These are phyloP conservation scores for Lachancea kluyveri DNA, from an alignment of 805 yeast species.

Conservation along the genomic window DNA sequence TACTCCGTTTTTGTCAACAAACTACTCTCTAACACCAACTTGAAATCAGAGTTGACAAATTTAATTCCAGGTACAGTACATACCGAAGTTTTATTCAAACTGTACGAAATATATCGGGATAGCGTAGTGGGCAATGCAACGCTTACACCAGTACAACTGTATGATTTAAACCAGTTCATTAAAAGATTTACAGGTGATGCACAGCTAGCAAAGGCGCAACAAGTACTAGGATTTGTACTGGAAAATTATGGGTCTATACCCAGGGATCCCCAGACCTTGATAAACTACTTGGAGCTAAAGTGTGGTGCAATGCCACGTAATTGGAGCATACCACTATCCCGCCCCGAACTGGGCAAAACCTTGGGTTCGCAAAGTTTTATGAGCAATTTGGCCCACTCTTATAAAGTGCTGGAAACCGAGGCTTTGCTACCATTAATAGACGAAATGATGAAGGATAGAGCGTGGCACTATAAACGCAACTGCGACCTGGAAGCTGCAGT, in stretches of 20 bases:
- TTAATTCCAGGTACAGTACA: constrained; percentile 11
- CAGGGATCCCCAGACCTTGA: constrained; percentile 14
- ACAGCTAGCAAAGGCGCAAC: constrained; percentile 21
- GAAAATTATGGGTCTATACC: constrained; percentile 9
- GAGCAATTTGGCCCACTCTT: constrained; percentile 6
- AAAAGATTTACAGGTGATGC: constrained; percentile 13
- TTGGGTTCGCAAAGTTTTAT: constrained; percentile 6
- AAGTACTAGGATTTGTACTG: constrained; percentile 14
- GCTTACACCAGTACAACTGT: constrained; percentile 11
- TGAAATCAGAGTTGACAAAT: constrained; percentile 8
- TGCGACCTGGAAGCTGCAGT: constrained; percentile 18
- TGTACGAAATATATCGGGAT: constrained; percentile 11
- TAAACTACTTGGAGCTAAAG: constrained; percentile 19
- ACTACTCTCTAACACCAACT: constrained; percentile 6
- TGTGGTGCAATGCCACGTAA: constrained; percentile 23
- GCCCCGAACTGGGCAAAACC: constrained; percentile 1
- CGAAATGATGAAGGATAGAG: constrained; percentile 5
- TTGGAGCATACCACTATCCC: constrained; percentile 12
- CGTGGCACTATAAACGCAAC: constrained; percentile 6
- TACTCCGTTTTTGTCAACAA: constrained; percentile 12
- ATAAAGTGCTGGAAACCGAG: constrained; percentile 11
- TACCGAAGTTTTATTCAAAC: constrained; percentile 11
- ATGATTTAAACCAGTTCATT: constrained; percentile 16
- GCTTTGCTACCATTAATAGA: constrained; percentile 13
- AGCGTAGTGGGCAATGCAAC: constrained; percentile 3